Conservation (phyloP, 2,329 filamentous ascomycete genomes). For the Westerdykella aurantiaca region DNA sequence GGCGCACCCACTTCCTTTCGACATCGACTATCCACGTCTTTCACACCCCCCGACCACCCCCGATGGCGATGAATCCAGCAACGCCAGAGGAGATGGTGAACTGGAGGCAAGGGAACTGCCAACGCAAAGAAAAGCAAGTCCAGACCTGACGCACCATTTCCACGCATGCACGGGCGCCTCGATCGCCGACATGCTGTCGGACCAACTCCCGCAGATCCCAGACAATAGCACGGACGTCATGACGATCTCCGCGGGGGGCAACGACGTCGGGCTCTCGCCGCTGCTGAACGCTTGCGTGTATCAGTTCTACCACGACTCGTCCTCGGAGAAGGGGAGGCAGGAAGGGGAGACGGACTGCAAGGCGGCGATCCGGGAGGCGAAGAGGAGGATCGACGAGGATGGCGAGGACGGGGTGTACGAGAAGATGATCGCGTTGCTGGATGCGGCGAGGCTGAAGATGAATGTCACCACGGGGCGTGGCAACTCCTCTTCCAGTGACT, state of each 20-base stretch:
- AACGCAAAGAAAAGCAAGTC: not conserved
- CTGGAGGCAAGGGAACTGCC: too few species aligned
- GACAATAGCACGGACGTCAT: slow-evolving; percentile 19
- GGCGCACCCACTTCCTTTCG: too few species aligned
- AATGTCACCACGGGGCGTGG: slow-evolving; percentile 12
- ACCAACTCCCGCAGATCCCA: slow-evolving; percentile 18
- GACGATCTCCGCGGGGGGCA: slow-evolving; percentile 29
- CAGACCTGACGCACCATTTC: slow-evolving; percentile 19
- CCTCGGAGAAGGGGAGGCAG: slow-evolving; percentile 3
- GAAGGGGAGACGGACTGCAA: slow-evolving; percentile 19
- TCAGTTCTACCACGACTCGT: slow-evolving; percentile 16
- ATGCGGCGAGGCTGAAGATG: slow-evolving; percentile 18
- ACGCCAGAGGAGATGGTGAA: too few species aligned
- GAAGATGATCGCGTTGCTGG: slow-evolving; percentile 17
- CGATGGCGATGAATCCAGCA: too few species aligned
- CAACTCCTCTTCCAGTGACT: too few species aligned
- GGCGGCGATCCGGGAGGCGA: slow-evolving; percentile 15
- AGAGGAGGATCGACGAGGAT: slow-evolving; percentile 10
- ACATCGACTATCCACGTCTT: too few species aligned
- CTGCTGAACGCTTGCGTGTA: slow-evolving; percentile 28
- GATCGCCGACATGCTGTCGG: slow-evolving; percentile 17
- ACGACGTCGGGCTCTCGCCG: slow-evolving; percentile 24
- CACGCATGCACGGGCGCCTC: slow-evolving; percentile 28
- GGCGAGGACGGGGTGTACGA: slow-evolving; percentile 12
- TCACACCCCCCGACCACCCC: too few species aligned